Conservation (phyloP, 1,139 yeast genomes). For the Ogataea hybrid region DNA sequence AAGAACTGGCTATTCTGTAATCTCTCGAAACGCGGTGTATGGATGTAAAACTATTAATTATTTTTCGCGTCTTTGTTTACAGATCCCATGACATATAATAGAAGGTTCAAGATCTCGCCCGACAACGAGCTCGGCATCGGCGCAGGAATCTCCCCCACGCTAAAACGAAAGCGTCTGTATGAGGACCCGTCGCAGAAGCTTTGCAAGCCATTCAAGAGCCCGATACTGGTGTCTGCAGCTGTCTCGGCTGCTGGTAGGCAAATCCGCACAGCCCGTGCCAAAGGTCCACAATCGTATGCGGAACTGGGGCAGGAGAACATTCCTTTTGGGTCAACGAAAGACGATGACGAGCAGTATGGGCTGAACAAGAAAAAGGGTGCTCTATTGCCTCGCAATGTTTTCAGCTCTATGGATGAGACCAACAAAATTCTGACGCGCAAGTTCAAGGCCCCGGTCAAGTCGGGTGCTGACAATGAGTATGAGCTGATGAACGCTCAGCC, state of each 20-base stretch:
- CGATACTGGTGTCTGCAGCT: slow-evolving; percentile 30
- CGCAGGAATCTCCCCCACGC: slow-evolving; percentile 35
- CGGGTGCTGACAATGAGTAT: slow-evolving; percentile 26
- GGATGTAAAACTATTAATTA: not conserved
- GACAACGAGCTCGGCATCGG: slow-evolving; percentile 37
- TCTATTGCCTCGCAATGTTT: slow-evolving; percentile 28
- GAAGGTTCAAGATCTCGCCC: slow-evolving; percentile 18
- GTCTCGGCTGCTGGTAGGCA: slow-evolving; percentile 21
- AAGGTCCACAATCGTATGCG: slow-evolving; percentile 38
- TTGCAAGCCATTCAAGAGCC: slow-evolving; percentile 47
- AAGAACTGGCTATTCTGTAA: no score
- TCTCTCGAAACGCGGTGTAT: not conserved
- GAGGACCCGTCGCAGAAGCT: slow-evolving; percentile 36
- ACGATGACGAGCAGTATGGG: slow-evolving; percentile 26
- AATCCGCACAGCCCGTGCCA: slow-evolving; percentile 34
- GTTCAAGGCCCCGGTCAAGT: slow-evolving; percentile 38
- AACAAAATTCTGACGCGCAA: slow-evolving; percentile 26
- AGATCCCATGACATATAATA: slow-evolving; percentile 4
- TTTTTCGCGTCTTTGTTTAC: slow-evolving; percentile 8
- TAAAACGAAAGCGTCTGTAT: slow-evolving; percentile 34
- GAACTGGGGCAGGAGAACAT: slow-evolving; percentile 30
- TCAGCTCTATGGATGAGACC: slow-evolving; percentile 25
- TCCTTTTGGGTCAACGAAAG: slow-evolving; percentile 15
- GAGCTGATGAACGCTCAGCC: slow-evolving; percentile 37
- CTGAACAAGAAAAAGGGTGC: slow-evolving; percentile 30